These are phyloP conservation scores for Suillus subluteus DNA, from an alignment of 768 basidiomycete species.

Conservation along the genomic window DNA sequence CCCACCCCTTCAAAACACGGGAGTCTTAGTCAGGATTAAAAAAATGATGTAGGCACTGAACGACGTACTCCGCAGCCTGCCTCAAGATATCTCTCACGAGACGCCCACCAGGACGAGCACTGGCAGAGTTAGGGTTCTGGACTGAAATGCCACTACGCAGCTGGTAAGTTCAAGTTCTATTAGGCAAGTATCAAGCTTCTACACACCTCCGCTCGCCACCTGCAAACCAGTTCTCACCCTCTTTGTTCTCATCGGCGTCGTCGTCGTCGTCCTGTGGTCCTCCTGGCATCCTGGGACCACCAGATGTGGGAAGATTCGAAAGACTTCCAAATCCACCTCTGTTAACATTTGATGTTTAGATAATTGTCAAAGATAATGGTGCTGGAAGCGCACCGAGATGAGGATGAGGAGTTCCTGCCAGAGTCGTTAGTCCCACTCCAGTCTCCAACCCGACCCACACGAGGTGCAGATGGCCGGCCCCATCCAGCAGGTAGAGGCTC, in stretches of 20 bases:
- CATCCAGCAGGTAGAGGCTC: conserved; percentile 55
- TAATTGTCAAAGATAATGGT: not conserved
- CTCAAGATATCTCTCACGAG: conserved; percentile 75
- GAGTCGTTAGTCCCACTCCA: conserved; percentile 40
- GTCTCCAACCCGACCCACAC: conserved; percentile 58
- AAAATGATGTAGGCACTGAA: not conserved
- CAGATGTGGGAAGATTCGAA: conserved; percentile 32
- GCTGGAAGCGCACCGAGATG: conserved; percentile 18
- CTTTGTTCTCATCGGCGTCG: conserved; percentile 48
- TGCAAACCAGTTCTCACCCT: conserved; percentile 79
- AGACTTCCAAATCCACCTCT: conserved; percentile 39
- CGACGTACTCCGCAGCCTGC: conserved; percentile 77
- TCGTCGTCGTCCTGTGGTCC: conserved; percentile 50
- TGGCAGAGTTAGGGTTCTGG: conserved; percentile 71
- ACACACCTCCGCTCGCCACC: conserved; percentile 91
- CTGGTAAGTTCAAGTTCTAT: not conserved
- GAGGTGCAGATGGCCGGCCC: conserved; percentile 43
- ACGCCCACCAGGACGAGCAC: conserved; percentile 51
- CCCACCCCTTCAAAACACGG: not conserved
- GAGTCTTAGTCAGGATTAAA: not conserved
- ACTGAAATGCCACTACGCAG: conserved; percentile 78
- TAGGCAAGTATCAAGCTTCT: not conserved
- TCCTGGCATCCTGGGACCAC: conserved; percentile 20
- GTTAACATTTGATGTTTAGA: not conserved
- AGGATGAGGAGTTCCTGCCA: conserved; percentile 28